Base-by-base conservation (phyloP, 768 basidiomycete genomes). In the Rhizopogon roseolus region DNA sequence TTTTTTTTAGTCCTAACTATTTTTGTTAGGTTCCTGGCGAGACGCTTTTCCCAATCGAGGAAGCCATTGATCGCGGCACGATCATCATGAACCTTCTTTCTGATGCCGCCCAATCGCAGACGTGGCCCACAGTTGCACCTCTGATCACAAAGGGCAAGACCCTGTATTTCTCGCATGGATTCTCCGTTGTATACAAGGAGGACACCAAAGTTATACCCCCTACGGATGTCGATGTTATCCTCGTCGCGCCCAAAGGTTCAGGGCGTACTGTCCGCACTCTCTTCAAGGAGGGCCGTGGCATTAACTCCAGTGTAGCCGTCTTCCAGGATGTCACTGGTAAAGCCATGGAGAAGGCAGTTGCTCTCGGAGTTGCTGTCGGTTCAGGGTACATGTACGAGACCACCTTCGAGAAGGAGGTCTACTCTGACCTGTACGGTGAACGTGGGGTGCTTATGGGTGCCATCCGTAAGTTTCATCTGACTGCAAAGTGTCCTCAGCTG, bases 81-180 rank as follows among this genome's bases (percentile, higher is more conserved):
- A 95, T 98, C 81, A 90, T 99, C 84, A 99, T 99, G 97, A 98
- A 99, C 82, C 80, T 99, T 51, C 85, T 99, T 61, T 98, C 96
- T 42, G 97, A 99, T 65, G 97, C 97, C 46, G 97, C 96, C n/a
- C 97, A 99, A 77, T 94, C 92, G 13, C 83, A 89, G 71, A 98
- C 95, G 29, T 99, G 97, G 97, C 78, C 88, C 38, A 76, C 80
- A 50, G 62, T 99, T 63, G 87, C 84, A 41, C 96, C 97, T 52
- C 85, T 98, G 66, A 95, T 98, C 79, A 98, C 94, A 73, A 93
- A 95, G 83, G 97, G 92, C 77, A 98, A 99, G 82, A 99, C 97
- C n/a, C 88, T 99, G 59, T 99, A 99, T 86, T 99, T 99, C 81
- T 93, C 96, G 6, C 97, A 99, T 72, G 97, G 97, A 66, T 99